Evolutionary conservation across 202 grass and related monocot species (phyloP), one percentile per base, ranked within the genome.

Genomic region (Musa balbisiana): DNA sequence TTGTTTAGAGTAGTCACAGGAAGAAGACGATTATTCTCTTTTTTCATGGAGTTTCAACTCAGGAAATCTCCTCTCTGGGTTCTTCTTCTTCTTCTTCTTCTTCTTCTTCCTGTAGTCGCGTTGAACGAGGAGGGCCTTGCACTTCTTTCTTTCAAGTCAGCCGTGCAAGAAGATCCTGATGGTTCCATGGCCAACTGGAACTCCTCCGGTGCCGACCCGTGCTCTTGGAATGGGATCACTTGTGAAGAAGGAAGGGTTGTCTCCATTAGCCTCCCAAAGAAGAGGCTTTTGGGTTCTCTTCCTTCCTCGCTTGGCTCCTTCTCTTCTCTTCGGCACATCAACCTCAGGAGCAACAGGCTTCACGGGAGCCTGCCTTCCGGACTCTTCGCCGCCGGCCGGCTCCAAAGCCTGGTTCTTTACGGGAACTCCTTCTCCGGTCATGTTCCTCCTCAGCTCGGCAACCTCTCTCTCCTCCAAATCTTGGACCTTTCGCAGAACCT

Each of bases 201-300:
- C 74, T 50, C 74, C 59, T 52, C 58, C 20, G 43, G 43, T 43
- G 17, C 33, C 58, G 43, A 76, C 33, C 74, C 74, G 0, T 76
- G 74, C 59, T 63, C 74, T 63, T 76, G 74, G 74, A 76, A 51
- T 58, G 74, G 74, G 11, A 52, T 76, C 74, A 76, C 20, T 15
- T 76, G 74, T 43, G 22, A 49, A 2, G 59, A 64, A 49, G 59
- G 56, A 10, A 64, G 51, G 56, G 74, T 76, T 13, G 11, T 64
- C 17, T 63, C 74, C 43, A 23, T 76, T 64, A 52, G 59, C 59
- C 59, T 76, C n/a, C 74, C 74, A 14, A 76, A 33, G 43, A 76
- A 64, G 19, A 17, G 49, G 19, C 74, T 76, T 23, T 21, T 23
- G n/a, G 74, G 74, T 11, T 64, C 11, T 43, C 49, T 76, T 20